Conservation (phyloP, 192 early-diverging fungal species). For the Backusella circina region DNA sequence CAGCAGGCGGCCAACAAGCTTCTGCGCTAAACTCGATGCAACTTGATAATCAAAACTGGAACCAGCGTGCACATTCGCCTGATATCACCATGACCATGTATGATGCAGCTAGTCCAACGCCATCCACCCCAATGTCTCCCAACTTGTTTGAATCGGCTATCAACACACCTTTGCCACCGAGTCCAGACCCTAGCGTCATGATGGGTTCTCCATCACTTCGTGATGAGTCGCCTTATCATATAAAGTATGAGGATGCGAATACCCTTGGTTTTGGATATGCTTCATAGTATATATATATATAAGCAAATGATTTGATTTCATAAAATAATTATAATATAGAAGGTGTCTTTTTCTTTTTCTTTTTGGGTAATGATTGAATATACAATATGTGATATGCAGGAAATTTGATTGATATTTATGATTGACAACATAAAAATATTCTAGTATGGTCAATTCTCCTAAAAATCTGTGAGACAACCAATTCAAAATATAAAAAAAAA, state of each 20-base stretch:
- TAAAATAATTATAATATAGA: too few relatives aligned
- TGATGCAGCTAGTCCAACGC: neutral
- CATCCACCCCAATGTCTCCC: neutral
- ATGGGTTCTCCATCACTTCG: neutral
- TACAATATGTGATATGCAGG: too few relatives aligned
- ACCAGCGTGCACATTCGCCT: neutral
- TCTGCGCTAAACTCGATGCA: neutral
- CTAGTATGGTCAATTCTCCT: too few relatives aligned
- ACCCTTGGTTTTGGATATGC: conserved; percentile 3
- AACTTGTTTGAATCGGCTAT: neutral
- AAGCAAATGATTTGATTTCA: too few relatives aligned
- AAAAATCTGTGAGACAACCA: too few relatives aligned
- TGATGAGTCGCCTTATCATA: neutral
- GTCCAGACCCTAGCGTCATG: neutral
- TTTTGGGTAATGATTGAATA: too few relatives aligned
- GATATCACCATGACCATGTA: conserved; percentile 1
- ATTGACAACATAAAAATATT: too few relatives aligned
- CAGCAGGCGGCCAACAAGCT: neutral
- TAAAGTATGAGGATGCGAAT: conserved; percentile 11
- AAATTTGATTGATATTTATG: too few relatives aligned
- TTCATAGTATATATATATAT: neutral
- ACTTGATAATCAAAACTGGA: neutral
- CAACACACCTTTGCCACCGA: conserved; percentile 6
- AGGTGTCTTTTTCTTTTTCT: too few relatives aligned
- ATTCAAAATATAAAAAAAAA: too few relatives aligned